Base-by-base conservation (phyloP, 805 yeast genomes). In the Suhomyces tanzawaensis region DNA sequence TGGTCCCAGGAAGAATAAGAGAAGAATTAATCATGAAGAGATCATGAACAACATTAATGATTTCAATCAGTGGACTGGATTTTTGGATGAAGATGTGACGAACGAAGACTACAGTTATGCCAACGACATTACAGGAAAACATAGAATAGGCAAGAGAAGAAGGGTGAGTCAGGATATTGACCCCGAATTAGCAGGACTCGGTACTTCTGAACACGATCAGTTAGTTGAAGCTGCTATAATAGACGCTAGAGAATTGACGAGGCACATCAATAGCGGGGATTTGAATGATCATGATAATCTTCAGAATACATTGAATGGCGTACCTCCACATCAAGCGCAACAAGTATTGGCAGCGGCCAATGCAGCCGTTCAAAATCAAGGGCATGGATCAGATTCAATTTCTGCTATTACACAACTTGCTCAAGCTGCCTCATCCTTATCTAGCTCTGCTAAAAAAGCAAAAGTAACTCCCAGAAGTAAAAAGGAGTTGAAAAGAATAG, bases 201-300 rank as follows among this genome's bases (percentile, higher is more conserved):
- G 60, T 27, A 46, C 74, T 13, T 49, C 70, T 3, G 81, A 77
- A 29, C 84, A 79, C 48, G 84, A 78, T 40, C 82, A 74, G 46
- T 62, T 82, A 39, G 88, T 81, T 8, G 79, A 81, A 42, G 86
- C 82, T 32, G 86, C 85, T 1, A 79, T 83, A 32, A 65, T 80
- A 45, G 85, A 82, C 49, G 85, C 87, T 0, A 70, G 82, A 36
- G 78, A 81, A 29, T 66, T 82, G 40, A 81, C 82, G 15, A 69
- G 66, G 45, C 68, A 63, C n/a, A 46, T 46, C 16, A 29, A 27
- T 17, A 27, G 37, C 19, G 39, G 42, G 12, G 42, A 38, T 1
- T 19, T 42, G 17, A 30, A 34, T 22, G 40, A 38, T 16, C 32
- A 29, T n/a, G 32, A 36, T 22, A 19, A 29, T 1, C 41, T 38